These are phyloP conservation scores for Termitomyces sp. DNA, from an alignment of 768 basidiomycete genomes.

Conservation along the genomic window DNA sequence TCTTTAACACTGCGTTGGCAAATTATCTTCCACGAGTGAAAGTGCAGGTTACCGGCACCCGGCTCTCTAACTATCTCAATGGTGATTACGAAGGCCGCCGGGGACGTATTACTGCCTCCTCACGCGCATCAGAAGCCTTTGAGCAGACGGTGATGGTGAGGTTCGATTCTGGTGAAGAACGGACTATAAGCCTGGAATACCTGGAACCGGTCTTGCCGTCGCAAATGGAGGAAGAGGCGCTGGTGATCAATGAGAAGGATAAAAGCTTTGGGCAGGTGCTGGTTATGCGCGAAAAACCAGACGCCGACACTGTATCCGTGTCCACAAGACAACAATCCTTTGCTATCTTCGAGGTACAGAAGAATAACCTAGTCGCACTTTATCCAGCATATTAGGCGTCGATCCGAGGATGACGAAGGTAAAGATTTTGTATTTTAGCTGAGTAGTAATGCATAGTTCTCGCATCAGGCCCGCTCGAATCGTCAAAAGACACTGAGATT, in stretches of 20 bases:
- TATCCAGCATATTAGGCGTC: slow-evolving; percentile 13
- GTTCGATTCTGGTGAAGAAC: slow-evolving; percentile 30
- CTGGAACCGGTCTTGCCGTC: slow-evolving; percentile 40
- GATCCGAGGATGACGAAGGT: neutral
- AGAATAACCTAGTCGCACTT: slow-evolving; percentile 34
- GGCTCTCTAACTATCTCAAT: slow-evolving; percentile 22
- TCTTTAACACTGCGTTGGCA: slow-evolving; percentile 21
- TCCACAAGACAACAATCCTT: slow-evolving; percentile 35
- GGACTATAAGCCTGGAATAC: slow-evolving; percentile 38
- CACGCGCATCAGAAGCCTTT: slow-evolving; percentile 25
- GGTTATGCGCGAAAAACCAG: slow-evolving; percentile 39
- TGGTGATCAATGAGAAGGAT: slow-evolving; percentile 28
- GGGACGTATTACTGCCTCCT: slow-evolving; percentile 27
- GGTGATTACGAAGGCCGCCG: slow-evolving; percentile 29
- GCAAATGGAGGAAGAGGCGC: slow-evolving; percentile 43
- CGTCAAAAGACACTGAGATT: no score
- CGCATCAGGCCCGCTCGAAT: neutral
- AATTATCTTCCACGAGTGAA: slow-evolving; percentile 17
- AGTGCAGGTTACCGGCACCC: slow-evolving; percentile 17
- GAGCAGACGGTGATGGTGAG: slow-evolving; percentile 26
- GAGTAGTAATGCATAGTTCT: neutral
- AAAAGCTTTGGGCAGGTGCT: slow-evolving; percentile 35
- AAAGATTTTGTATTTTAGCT: neutral
- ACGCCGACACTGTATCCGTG: slow-evolving; percentile 33
- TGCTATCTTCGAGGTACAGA: slow-evolving; percentile 35